Evolutionary conservation across 2,329 filamentous ascomycete species (phyloP).

Genomic region (Graphiopsis chlorocephala): DNA sequence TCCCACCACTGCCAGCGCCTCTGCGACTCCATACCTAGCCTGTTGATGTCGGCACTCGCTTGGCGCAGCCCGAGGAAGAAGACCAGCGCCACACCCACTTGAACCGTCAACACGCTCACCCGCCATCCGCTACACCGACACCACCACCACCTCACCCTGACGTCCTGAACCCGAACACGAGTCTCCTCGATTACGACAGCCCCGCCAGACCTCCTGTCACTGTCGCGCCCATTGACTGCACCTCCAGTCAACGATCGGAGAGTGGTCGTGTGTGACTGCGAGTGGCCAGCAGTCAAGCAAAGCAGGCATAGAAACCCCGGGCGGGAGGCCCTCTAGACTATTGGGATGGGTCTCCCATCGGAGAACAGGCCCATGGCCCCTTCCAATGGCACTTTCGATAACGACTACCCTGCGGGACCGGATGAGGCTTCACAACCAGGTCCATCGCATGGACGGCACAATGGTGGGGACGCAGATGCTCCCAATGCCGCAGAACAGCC

Average conservation of each 20-base stretch:
- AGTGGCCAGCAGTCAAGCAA: constrained; percentile 1
- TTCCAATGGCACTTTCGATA: constrained; percentile 23
- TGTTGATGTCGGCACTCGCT: constrained; percentile 14
- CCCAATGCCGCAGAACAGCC: neutral
- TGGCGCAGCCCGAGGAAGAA: constrained; percentile 14
- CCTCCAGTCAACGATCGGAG: neutral
- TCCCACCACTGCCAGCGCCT: constrained; percentile 1
- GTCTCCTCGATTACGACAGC: neutral
- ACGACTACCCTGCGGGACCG: constrained; percentile 16
- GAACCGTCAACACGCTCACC: neutral
- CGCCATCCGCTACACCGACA: constrained; percentile 1
- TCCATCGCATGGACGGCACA: constrained; percentile 1
- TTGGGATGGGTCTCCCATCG: constrained; percentile 31
- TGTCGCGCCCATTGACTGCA: neutral
- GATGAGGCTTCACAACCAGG: neutral
- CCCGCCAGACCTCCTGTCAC: neutral
- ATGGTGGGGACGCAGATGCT: neutral
- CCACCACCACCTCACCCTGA: neutral
- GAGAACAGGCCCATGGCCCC: constrained; percentile 28
- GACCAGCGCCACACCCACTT: constrained; percentile 12
- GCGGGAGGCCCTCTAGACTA: constrained; percentile 19
- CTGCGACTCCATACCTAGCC: constrained; percentile 1
- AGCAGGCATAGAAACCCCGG: neutral
- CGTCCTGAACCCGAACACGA: neutral
- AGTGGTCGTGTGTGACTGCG: neutral